Evolutionary conservation across 352 stramenopile genomes (phyloP), one percentile per base, ranked within the genome.

Genomic region (Plasmopara viticola): DNA sequence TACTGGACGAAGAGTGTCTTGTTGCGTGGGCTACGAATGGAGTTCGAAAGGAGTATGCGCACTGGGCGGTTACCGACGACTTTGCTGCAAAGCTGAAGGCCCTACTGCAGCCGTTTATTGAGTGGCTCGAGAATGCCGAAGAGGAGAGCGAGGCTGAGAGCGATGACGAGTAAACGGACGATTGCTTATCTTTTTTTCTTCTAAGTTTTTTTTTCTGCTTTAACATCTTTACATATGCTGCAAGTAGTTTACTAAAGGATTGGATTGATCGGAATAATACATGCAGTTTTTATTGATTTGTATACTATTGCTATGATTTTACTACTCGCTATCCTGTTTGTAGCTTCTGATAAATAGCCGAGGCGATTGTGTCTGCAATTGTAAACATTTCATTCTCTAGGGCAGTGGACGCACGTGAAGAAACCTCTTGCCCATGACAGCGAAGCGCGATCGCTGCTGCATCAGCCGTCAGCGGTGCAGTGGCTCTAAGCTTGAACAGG

Each of bases 111-210:
- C 95, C 94, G 4, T 97, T 99, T 54, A 86, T 98, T 39, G 92
- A 96, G 48, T 99, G 96, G 96, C 86, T 99, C 30, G 84, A 98
- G 79, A 97, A 98, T 71, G 92, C 90, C 39, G 89, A 97, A 54
- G 89, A 96, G 14, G 37, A 41, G 56, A 93, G 89, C 40, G 81
- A 87, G 38, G 84, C 85, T 9, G 85, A 91, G 33, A 72, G 60
- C 43, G 70, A 71, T 15, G 68, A 85, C 50, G 66, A 87, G 53
- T 84, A 83, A 66, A 7, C 34, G 31, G 53, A 18, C 28, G 18
- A 54, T 45, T 58, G 33, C 14, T 51, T 45, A 29, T 12, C 31
- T 35, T 35, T 8, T 12, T 12, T 4, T 8, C 30, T 34, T 5
- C 30, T 5, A 12, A 12, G 31, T 35, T 35, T 4, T 41, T 53